phyloP scores from a whole-genome alignment of 768 basidiomycete species.

The Suillus decipiens region DNA sequence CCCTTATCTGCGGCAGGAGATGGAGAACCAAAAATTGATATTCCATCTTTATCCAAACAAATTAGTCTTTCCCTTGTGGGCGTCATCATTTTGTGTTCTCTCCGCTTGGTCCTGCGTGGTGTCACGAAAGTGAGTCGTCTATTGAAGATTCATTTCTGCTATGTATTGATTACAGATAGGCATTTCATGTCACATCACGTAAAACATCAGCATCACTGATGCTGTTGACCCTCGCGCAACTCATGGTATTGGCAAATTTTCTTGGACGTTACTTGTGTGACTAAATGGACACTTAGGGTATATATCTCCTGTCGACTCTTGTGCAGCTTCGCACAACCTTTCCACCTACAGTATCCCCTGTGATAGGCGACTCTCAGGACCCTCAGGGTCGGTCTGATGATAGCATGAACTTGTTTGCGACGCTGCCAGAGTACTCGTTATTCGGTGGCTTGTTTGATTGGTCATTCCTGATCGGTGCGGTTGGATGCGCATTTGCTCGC shows the following conservation, averaged over 20 bases:
- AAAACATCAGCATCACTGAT: constrained; percentile 76
- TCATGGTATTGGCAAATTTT: constrained; percentile 58
- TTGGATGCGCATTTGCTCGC: constrained; percentile 43
- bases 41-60: constrained; percentile 50
- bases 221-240: constrained; percentile 74
- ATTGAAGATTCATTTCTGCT: not conserved
- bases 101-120: constrained; percentile 67
- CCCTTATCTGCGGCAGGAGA: constrained; percentile 22
- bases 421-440: constrained; percentile 71
- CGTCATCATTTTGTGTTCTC: constrained; percentile 70
- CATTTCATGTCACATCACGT: constrained; percentile 63
- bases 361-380: constrained; percentile 12
- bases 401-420: constrained; percentile 60
- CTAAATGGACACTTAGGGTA: constrained; percentile 48
- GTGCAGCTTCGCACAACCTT: constrained; percentile 83
- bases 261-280: constrained; percentile 3
- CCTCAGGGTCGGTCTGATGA: constrained; percentile 12
- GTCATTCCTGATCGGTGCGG: constrained; percentile 66
- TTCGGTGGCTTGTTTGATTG: constrained; percentile 77
- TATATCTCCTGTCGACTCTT: constrained; percentile 80
- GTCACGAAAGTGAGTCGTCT: constrained; percentile 54
- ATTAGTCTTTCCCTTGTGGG: constrained; percentile 74
- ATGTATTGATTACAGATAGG: constrained; percentile 35
- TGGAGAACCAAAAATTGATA: constrained; percentile 31
- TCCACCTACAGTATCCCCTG: constrained; percentile 49